Evolutionary conservation across 345 rosid species (phyloP).

Genomic region (Clarkia xantiana): DNA sequence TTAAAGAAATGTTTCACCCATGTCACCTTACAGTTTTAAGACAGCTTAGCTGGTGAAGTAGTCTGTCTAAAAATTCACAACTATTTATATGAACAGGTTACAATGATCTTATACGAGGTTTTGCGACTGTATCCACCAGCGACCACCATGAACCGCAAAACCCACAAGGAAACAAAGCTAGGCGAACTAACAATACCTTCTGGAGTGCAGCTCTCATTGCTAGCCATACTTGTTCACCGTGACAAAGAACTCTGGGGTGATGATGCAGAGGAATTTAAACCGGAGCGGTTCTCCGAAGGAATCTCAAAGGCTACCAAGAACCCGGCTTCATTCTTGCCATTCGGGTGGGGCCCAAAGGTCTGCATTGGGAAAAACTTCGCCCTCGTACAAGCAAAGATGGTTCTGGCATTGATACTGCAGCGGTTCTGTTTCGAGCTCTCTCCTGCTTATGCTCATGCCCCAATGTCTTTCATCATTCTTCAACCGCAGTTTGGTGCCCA

Average conservation of each 20-base stretch:
- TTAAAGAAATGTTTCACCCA: too few species aligned
- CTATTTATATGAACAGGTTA: too few species aligned
- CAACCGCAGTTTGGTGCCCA: slow-evolving; percentile 18
- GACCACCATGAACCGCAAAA: background rate
- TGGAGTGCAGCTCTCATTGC: slow-evolving; percentile 10
- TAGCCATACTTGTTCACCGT: slow-evolving; percentile 12
- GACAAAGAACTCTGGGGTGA: slow-evolving; percentile 16
- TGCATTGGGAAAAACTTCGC: slow-evolving; percentile 20
- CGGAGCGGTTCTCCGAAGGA: slow-evolving; percentile 19
- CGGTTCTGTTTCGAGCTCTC: slow-evolving; percentile 15
- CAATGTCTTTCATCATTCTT: background rate
- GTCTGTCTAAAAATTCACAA: too few species aligned
- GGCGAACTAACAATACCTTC: slow-evolving; percentile 11
- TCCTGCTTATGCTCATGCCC: slow-evolving; percentile 15
- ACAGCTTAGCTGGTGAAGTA: too few species aligned
- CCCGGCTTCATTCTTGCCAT: slow-evolving; percentile 10
- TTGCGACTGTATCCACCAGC: slow-evolving; percentile 19
- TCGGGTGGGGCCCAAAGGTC: slow-evolving; percentile 12
- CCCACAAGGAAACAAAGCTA: slow-evolving; percentile 14
- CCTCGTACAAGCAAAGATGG: slow-evolving; percentile 11
- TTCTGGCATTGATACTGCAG: slow-evolving; percentile 9
- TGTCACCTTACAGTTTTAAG: too few species aligned
- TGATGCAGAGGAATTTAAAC: slow-evolving; percentile 15
- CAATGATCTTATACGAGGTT: slow-evolving; percentile 20
- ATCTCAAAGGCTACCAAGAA: slow-evolving; percentile 18